Evolutionary conservation across 2,329 filamentous ascomycete genomes (phyloP).

Genomic region (Calonectria multiphialidica): DNA sequence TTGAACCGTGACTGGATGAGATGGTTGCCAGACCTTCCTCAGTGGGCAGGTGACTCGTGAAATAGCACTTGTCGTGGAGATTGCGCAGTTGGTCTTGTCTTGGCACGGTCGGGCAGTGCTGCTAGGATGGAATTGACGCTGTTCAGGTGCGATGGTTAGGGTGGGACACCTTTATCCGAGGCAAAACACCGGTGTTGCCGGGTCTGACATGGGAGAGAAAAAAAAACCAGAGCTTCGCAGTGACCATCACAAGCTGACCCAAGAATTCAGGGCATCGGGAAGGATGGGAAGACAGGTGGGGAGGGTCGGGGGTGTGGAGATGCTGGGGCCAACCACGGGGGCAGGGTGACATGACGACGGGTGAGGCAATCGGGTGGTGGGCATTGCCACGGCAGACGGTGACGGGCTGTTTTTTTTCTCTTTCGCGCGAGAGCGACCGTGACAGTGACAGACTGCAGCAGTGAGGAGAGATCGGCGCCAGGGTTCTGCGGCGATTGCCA

Average conservation of each 20-base stretch:
- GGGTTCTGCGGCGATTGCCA: conserved; percentile 13
- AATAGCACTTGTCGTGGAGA: conserved; percentile 1
- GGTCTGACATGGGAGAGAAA: not conserved
- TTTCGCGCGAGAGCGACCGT: not conserved
- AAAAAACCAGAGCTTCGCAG: not conserved
- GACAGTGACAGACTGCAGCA: not conserved
- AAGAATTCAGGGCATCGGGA: not conserved
- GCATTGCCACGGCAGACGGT: conserved; percentile 14
- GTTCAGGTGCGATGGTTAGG: not conserved
- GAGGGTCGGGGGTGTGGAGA: conserved; percentile 1
- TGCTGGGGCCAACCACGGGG: conserved; percentile 23
- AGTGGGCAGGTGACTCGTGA: not conserved
- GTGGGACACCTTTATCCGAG: not conserved
- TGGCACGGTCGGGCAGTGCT: not conserved
- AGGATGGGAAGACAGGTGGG: not conserved
- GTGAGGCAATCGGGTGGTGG: conserved; percentile 17
- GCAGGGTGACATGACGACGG: conserved; percentile 26
- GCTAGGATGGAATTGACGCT: not conserved
- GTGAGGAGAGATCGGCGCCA: conserved; percentile 9
- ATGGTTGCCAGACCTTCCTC: not conserved
- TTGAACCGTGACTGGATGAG: not conserved
- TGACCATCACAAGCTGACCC: not conserved
- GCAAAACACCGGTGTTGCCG: not conserved
- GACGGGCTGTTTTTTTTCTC: not conserved
- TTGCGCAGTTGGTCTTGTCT: not conserved